Evolutionary conservation across 306 rosid species (phyloP), one percentile per base, ranked within the genome.

Genomic region (Cucurbita maxima): DNA sequence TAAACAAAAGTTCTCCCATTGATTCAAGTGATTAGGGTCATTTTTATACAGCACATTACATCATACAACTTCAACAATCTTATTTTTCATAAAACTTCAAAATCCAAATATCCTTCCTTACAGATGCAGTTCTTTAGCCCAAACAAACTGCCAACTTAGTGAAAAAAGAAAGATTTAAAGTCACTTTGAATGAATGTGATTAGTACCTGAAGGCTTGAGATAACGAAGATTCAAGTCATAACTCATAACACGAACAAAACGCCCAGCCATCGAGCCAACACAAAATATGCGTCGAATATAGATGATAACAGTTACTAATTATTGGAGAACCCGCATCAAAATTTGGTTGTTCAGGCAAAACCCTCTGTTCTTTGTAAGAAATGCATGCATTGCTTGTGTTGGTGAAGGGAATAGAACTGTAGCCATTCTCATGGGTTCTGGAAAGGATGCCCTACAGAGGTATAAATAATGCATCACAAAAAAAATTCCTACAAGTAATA

Each of bases 331-430:
- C 10, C 80, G 84, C 68, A 89, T 5, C 40, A 3, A 71, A 61
- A 95, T 18, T 82, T 81, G 87, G 81, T 41, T 80, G 82, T 91
- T 89, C 9, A 30, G 83, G 79, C 95, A 86, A 76, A 77, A 84
- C 22, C 87, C 83, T 57, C 83, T 83, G 84, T 88, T 95, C 84
- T 86, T 91, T 18, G 75, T 7, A 20, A 95, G 83, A 74, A 80
- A 85, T 40, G 88, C 89, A 71, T 81, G 84, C 89, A 82, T 84
- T 43, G 99, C 99, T 77, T 89, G 84, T 12, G 67, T 81, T 78
- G 81, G 83, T 7, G 91, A 83, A 5, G 45, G 83, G 78, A 82
- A 88, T 25, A 79, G 82, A 34, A 89, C 84, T 0, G 84, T 83
- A 0, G 86, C 97, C 86, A 83, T 25, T 78, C 61, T 91, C 38